Evolutionary conservation across 495 filamentous ascomycete genomes (phyloP).

Genomic region (Aspergillus bridgeri): DNA sequence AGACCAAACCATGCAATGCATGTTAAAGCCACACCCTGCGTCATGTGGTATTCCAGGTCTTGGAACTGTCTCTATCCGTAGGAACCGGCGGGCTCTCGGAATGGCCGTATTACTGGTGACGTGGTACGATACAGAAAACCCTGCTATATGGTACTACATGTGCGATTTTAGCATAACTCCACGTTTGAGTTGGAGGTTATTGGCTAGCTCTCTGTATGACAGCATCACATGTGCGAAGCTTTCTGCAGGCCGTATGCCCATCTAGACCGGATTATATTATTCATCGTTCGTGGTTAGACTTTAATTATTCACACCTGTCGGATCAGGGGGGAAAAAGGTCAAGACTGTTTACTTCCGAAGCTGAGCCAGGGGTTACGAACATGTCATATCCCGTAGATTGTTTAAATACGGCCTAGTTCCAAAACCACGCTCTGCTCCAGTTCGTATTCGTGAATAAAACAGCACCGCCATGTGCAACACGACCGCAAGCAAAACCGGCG

Average conservation of each 20-base stretch:
- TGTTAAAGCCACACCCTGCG: too few species aligned
- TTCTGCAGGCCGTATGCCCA: neutral
- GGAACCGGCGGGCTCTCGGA: neutral
- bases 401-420: too few species aligned
- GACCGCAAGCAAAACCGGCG: neutral
- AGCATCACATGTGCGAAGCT: neutral
- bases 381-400: too few species aligned
- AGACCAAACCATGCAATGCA: too few species aligned
- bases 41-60: neutral
- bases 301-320: neutral
- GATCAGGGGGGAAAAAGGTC: neutral
- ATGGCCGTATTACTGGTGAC: neutral
- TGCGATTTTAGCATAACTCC: neutral
- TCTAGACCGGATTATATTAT: neutral
- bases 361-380: too few species aligned
- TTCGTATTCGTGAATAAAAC: neutral
- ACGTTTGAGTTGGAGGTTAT: neutral
- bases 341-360: neutral
- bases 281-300: neutral
- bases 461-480: neutral
- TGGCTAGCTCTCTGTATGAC: neutral
- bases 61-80: neutral
- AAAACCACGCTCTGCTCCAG: neutral
- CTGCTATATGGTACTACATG: neutral
- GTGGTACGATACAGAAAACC: neutral